Base-by-base conservation (phyloP, 768 basidiomycete species). In the Gloeophyllum trabeum region DNA sequence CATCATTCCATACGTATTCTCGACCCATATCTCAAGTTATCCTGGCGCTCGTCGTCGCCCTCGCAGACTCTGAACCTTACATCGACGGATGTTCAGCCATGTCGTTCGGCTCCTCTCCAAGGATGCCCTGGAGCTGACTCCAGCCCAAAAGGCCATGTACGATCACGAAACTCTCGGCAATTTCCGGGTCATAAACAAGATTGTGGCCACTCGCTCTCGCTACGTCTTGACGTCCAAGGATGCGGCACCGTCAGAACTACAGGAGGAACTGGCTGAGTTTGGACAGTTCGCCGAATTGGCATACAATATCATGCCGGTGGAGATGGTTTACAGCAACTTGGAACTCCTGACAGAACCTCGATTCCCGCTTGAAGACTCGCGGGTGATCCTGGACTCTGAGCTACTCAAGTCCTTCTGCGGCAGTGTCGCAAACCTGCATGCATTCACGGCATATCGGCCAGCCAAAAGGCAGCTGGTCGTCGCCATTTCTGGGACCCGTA, bases 211-310 rank as follows among this genome's bases (percentile, higher is more conserved):
- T 5, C 61, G 61, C 46, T 75, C 76, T 1, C 45, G 58, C 0
- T 59, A 67, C 47, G 54, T 55, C n/a, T 63, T 79, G 12, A 65
- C 63, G 3, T 48, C 61, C 19, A 45, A 48, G 19, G 69, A 77
- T 45, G 48, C 68, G 20, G 66, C 61, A 4, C 51, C 68, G 12
- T 45, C 53, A 21, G 60, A 59, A 4, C 44, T 74, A 7, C 54
- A 62, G 38, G 34, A 46, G 14, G 62, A 70, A 45, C 58, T 78
- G 19, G 58, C 67, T 39, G 67, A 71, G 36, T 24, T 53, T 66
- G 73, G 75, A 12, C 70, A 79, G 58, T 79, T 76, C 53, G 69
- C 74, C 4, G 74, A 78, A 51, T 37, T 74, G 5, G 66, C 66
- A 1, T 71, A 76, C 48, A 66, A 68, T 41, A 42, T 57, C 3